A percentile compares a stretch with the other conserved stretches of the same genome.
These are phyloP conservation scores for Leishmania guyanensis DNA, from an alignment of 208 protist genomes.

Conservation along the genomic window DNA sequence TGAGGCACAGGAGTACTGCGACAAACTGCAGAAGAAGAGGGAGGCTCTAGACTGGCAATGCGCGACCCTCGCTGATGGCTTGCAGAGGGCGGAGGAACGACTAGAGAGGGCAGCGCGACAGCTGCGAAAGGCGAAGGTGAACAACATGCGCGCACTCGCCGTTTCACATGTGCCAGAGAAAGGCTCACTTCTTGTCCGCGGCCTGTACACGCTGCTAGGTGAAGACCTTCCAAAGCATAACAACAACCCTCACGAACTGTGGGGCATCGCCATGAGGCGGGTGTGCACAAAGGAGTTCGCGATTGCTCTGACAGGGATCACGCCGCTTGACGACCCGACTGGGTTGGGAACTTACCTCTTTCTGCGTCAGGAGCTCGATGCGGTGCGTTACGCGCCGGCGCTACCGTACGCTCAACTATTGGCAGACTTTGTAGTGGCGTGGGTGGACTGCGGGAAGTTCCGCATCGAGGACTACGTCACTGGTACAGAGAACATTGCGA, in stretches of 20 bases:
- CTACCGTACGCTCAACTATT: constrained; percentile 52
- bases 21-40: constrained; percentile 22
- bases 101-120: constrained; percentile 35
- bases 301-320: constrained; percentile 30
- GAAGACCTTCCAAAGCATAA: constrained; percentile 55
- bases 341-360: constrained; percentile 21
- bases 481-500: constrained; percentile 3
- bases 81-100: constrained; percentile 26
- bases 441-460: constrained; percentile 41
- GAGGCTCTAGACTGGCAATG: constrained; percentile 1
- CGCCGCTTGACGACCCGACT: constrained; percentile 9
- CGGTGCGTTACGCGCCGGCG: constrained; percentile 49
- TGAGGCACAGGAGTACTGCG: constrained; percentile 17
- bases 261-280: constrained; percentile 43
- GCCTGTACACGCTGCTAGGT: constrained; percentile 58
- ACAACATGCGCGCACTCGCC: constrained; percentile 43
- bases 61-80: constrained; percentile 8
- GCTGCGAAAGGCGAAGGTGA: constrained; percentile 41
- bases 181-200: constrained; percentile 48
- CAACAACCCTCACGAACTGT: constrained; percentile 54
- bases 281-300: constrained; percentile 49
- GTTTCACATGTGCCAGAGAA: constrained; percentile 45
- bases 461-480: constrained; percentile 15
- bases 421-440: constrained; percentile 54
- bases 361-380: constrained; percentile 40